Conservation (phyloP, 805 yeast genomes). For the Ogataea haglerorum region DNA sequence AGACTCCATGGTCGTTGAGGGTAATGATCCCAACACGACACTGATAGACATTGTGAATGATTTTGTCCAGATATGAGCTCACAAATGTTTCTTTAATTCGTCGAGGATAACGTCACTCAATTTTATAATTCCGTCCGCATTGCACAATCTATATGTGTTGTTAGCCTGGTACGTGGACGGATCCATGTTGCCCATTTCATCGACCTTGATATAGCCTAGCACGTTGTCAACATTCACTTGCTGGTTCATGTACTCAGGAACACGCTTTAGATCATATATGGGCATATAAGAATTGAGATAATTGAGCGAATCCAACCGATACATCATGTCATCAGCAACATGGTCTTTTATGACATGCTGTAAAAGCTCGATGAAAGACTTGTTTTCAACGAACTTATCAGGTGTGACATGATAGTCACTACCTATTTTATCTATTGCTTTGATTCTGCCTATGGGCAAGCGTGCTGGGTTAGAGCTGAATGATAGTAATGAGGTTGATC, state of each 20-base stretch:
- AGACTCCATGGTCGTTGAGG: conserved; percentile 24
- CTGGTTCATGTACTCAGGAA: conserved; percentile 55
- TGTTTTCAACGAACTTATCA: conserved; percentile 27
- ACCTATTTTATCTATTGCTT: background rate
- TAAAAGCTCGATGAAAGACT: conserved; percentile 22
- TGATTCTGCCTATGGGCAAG: conserved; percentile 25
- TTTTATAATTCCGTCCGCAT: conserved; percentile 46
- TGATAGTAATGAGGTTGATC: conserved; percentile 23
- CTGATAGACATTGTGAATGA: conserved; percentile 46
- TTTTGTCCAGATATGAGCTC: conserved; percentile 32
- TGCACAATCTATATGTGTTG: conserved; percentile 51
- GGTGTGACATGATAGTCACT: conserved; percentile 16
- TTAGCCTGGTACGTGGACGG: conserved; percentile 56
- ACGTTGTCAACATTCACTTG: conserved; percentile 66
- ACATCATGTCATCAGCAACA: conserved; percentile 46
- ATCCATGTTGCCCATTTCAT: conserved; percentile 50
- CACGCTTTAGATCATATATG: conserved; percentile 63
- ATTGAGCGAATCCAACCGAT: conserved; percentile 52
- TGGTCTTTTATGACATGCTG: conserved; percentile 23
- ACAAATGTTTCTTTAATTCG: conserved; percentile 28
- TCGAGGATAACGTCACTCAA: conserved; percentile 51
- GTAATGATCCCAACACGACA: conserved; percentile 32
- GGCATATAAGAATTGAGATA: conserved; percentile 59
- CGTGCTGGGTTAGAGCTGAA: conserved; percentile 28
- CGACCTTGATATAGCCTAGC: conserved; percentile 66